Base-by-base conservation (phyloP, 176 grass and related monocot species). In the Lolium multiflorum region DNA sequence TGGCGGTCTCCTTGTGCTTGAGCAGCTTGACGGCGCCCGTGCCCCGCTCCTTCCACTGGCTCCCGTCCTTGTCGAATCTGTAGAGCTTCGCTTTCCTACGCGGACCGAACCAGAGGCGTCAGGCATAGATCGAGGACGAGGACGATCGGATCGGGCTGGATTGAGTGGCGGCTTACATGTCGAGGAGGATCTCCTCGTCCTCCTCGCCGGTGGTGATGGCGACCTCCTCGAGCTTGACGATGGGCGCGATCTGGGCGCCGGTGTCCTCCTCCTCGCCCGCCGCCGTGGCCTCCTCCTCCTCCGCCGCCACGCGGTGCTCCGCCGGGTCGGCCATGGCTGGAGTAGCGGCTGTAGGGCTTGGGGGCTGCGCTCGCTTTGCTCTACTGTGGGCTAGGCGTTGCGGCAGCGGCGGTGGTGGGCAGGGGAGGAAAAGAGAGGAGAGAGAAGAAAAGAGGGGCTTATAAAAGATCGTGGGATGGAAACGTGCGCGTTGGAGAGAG, bases 161-260 rank as follows among this genome's bases (percentile, higher is more conserved):
- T 50, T 1, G 1, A 24, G 18, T 8, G 67, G 71, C 60, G 80
- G 16, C 1, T 86, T 60, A 97, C 94, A 97, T 67, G 79, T 97
- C 94, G 12, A 97, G 82, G 28, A 94, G 89, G 4, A 89, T 62
- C 1, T 94, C 89, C 83, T 97, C 94, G 6, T 94, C 92, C 73
- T 97, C 94, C 86, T 97, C 94, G n/a, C 94, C 94, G 78, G 94
- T 97, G 28, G 94, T 92, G 20, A 97, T 90, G 16, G 92, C 92
- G 9, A 97, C 89, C 89, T 97, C 94, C 85, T 97, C 91, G 6
- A 97, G 88, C 76, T 88, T 93, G 9, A 97, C 89, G 70, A 97
- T 97, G 5, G 94, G 94, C 5, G 92, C 92, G 54, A 97, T 87
- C 88, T 97, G 91, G 24, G 94, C 94, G 24, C 94, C 94, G 58